Evolutionary conservation across 306 rosid species (phyloP).

Genomic region (Geum urbanum): DNA sequence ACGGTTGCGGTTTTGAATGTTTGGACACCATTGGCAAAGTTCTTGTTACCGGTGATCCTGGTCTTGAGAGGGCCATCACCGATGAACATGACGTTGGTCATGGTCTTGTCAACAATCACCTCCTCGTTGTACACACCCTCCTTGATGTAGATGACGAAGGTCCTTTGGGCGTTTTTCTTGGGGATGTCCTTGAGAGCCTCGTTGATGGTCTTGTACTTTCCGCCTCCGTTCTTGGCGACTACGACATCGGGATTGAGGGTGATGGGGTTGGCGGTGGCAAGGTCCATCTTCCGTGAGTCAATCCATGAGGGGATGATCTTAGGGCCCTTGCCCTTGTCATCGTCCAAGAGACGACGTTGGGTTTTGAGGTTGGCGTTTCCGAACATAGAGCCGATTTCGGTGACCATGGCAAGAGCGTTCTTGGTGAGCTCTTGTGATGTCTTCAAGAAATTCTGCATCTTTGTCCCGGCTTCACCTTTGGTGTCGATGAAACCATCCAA

Average conservation of each 20-base stretch:
- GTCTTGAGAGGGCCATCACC: conserved; percentile 83
- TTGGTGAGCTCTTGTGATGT: conserved; percentile 42
- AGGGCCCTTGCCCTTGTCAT: not conserved
- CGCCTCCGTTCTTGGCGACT: conserved; percentile 65
- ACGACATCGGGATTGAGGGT: conserved; percentile 37
- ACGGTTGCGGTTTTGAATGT: conserved; percentile 58
- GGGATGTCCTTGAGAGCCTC: conserved; percentile 61
- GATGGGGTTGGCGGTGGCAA: conserved; percentile 15
- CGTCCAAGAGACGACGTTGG: conserved; percentile 6
- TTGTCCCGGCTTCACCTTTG: conserved; percentile 37
- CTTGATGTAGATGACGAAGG: conserved; percentile 69
- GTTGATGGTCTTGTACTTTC: conserved; percentile 48
- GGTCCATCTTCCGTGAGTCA: conserved; percentile 20
- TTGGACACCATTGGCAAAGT: conserved; percentile 41
- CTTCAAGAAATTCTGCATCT: conserved; percentile 40
- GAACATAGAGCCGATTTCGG: conserved; percentile 15
- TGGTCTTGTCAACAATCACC: conserved; percentile 26
- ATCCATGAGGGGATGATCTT: conserved; percentile 44
- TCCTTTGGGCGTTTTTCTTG: conserved; percentile 14
- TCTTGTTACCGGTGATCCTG: conserved; percentile 39
- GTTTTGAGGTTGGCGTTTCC: not conserved
- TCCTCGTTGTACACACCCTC: conserved; percentile 55
- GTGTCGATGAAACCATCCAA: conserved; percentile 58
- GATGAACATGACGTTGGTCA: conserved; percentile 44
- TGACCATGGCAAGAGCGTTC: conserved; percentile 61